Percentiles rank a stretch among this genome's conserved stretches.
phyloP scores from a whole-genome alignment of 495 filamentous ascomycete genomes.

The Immersiella caudata region DNA sequence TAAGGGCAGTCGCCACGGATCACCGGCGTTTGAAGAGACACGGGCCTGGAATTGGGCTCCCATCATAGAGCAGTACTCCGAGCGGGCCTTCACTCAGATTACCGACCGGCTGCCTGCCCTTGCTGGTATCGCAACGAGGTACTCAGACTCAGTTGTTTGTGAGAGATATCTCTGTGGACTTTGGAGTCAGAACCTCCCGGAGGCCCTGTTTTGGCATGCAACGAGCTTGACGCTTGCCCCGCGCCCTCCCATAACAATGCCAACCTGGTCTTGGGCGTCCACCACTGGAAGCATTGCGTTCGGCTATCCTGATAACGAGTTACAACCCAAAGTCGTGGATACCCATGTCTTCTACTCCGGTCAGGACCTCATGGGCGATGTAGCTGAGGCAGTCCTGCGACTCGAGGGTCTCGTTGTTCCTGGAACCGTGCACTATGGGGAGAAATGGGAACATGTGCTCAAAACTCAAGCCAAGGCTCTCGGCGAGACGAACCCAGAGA shows the following conservation, averaged over 20 bases:
- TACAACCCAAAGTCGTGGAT: background rate
- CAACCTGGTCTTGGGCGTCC: conserved; percentile 15
- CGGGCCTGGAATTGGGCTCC: background rate
- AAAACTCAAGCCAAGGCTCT: background rate
- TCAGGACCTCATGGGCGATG: conserved; percentile 6
- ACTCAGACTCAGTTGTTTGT: background rate
- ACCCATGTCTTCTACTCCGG: background rate
- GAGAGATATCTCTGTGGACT: conserved; percentile 9
- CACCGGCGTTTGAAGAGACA: background rate
- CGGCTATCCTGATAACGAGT: background rate
- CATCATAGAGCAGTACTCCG: conserved; percentile 9
- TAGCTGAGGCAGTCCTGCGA: background rate
- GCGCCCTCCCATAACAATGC: background rate
- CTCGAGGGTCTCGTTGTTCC: background rate
- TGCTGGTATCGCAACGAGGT: conserved; percentile 5
- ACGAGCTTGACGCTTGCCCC: background rate
- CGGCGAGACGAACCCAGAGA: background rate
- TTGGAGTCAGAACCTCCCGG: conserved; percentile 1
- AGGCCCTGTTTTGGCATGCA: background rate
- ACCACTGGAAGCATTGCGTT: background rate
- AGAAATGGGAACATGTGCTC: background rate
- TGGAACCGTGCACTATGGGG: background rate
- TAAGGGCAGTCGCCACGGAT: background rate
- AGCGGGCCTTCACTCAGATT: background rate
- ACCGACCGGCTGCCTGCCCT: conserved; percentile 11